Evolutionary conservation across 305 asterid genomes (phyloP).

Genomic region (Striga hermonthica): DNA sequence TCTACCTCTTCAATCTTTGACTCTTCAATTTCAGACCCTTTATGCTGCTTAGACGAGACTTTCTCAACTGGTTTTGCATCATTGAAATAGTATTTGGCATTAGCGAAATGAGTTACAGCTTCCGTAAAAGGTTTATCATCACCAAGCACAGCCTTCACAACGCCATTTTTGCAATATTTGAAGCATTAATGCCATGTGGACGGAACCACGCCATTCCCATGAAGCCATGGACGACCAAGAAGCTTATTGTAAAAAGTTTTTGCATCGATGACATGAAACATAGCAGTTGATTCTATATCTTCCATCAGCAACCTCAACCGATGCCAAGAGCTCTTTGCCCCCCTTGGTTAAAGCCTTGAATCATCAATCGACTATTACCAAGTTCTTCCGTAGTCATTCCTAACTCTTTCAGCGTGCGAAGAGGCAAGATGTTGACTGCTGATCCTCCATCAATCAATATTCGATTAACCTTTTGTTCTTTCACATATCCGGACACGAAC

Average conservation of each 20-base stretch:
- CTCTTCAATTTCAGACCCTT: too few relatives aligned
- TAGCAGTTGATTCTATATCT: background rate
- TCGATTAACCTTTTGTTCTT: background rate
- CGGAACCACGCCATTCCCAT: background rate
- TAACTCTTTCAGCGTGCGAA: background rate
- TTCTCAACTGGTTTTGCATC: background rate
- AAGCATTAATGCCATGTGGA: background rate
- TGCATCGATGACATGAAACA: background rate
- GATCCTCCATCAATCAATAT: background rate
- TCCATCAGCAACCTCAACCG: background rate
- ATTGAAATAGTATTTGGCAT: background rate
- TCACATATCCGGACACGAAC: background rate
- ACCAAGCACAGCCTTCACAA: background rate
- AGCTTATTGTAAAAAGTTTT: background rate
- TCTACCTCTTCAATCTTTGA: too few relatives aligned
- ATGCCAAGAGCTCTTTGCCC: background rate
- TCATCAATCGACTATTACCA: background rate
- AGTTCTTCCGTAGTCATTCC: background rate
- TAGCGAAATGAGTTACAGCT: background rate
- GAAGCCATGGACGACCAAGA: background rate
- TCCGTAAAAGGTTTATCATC: background rate
- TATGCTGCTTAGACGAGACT: background rate
- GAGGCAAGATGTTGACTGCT: background rate
- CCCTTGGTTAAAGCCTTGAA: conserved; percentile 1
- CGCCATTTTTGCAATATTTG: background rate